Percentiles rank a stretch among this genome's conserved stretches.
phyloP scores from a whole-genome alignment of 345 rosid species.

The Syzygium grande region DNA sequence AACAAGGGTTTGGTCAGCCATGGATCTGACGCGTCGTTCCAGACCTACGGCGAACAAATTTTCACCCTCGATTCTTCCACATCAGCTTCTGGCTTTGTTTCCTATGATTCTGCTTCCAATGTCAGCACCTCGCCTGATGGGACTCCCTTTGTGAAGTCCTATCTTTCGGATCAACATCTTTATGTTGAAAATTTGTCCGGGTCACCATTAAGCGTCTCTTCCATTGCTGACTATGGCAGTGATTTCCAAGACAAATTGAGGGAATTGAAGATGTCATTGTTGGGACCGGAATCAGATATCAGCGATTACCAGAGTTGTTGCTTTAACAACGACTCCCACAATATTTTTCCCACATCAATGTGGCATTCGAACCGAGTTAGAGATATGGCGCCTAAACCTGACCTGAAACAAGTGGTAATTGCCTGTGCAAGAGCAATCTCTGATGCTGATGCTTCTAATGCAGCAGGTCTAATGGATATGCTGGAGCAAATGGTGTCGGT shows the following conservation, averaged over 20 bases:
- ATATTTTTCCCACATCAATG: not conserved
- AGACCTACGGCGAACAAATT: not conserved
- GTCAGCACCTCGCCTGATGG: not conserved
- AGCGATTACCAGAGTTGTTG: not conserved
- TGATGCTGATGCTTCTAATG: not conserved
- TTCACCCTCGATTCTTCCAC: conserved; percentile 5
- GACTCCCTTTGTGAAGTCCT: not conserved
- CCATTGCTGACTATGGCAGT: not conserved
- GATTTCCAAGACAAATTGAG: not conserved
- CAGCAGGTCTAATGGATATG: not conserved
- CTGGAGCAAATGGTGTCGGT: conserved; percentile 7
- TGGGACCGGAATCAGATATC: not conserved
- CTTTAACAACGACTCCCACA: not conserved
- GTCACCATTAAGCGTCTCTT: not conserved
- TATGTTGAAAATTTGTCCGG: not conserved
- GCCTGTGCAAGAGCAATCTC: conserved; percentile 1
- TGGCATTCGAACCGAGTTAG: not conserved
- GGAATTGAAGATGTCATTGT: not conserved
- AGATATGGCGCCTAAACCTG: not conserved
- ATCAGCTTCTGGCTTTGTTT: not conserved
- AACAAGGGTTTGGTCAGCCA: not conserved
- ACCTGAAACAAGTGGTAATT: not conserved
- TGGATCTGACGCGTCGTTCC: not conserved
- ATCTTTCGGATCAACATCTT: not conserved
- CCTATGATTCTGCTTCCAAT: not conserved